Base-by-base conservation (phyloP, 352 stramenopile genomes). In the Pythium rishiriense region DNA sequence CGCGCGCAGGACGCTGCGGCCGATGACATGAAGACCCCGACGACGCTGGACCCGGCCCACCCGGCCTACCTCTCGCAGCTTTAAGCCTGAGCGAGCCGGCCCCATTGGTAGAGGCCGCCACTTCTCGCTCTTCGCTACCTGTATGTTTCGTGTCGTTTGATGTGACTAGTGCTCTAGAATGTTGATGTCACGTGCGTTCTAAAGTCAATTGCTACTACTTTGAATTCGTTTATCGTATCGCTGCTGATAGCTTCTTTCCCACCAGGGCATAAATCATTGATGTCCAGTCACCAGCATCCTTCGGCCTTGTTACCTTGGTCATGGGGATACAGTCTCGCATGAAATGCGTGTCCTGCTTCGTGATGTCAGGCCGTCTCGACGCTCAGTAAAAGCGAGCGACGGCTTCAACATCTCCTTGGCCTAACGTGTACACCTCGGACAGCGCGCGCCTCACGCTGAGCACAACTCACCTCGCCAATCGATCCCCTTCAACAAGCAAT, bases 11-110 rank as follows among this genome's bases (percentile, higher is more conserved):
- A 56, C 17, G 56, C 31, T 8, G 25, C 43, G 14, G 43, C 56
- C 45, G 56, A 63, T 33, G 56, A 54, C 8, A 63, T 63, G 29
- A 63, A 63, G 56, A 63, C 56, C 11, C 56, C 56, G 1, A 35
- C 35, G 14, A 47, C 56, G 8, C 11, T 63, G 29, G 56, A 63
- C 31, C 45, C 29, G 28, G 56, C 56, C 12, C 56, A 63, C n/a
- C 45, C 45, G 14, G 43, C 46, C 29, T 63, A 63, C 33, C 31
- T 63, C 11, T 63, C 56, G n/a, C 56, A 63, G 56, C 45, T 63
- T n/a, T 63, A 61, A 10, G 5, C n/a, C 19, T 4, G n/a, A 28
- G n/a, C 50, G 50, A 57, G 35, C 31, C 11, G 29, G 26, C 25
- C 50, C 7, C 50, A 4, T 25, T 31, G 35, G 50, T 29, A 42